A percentile compares a stretch with the other conserved stretches of the same genome.
These are phyloP conservation scores for Apiotrichum montevideense DNA, from an alignment of 1,284 basidiomycete species.

Conservation along the genomic window DNA sequence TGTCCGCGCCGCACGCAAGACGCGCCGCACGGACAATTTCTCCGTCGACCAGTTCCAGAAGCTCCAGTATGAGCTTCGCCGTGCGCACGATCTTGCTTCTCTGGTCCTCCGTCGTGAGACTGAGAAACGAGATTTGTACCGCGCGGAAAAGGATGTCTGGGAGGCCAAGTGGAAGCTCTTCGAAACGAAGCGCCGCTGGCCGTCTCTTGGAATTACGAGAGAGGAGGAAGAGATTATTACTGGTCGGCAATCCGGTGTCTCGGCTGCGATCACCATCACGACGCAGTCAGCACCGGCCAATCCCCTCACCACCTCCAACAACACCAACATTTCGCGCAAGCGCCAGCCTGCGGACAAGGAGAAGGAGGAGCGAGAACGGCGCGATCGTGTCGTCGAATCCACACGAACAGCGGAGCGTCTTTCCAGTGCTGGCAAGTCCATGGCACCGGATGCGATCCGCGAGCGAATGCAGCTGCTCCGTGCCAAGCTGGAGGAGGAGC, in stretches of 20 bases:
- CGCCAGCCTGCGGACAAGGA: constrained; percentile 34
- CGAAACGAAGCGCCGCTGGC: constrained; percentile 73
- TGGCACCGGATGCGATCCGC: constrained; percentile 38
- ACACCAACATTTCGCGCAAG: constrained; percentile 33
- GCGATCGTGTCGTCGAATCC: constrained; percentile 32
- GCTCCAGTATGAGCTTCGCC: constrained; percentile 67
- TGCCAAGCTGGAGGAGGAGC: constrained; percentile 61
- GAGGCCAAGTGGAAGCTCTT: constrained; percentile 67
- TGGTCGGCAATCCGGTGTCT: constrained; percentile 56
- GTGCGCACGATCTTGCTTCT: constrained; percentile 66
- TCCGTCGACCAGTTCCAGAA: constrained; percentile 81
- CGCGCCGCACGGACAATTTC: constrained; percentile 78
- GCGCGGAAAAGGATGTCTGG: constrained; percentile 65
- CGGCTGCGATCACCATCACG: constrained; percentile 46
- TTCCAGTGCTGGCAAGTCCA: constrained; percentile 27
- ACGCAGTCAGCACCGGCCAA: constrained; percentile 6
- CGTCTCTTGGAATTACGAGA: constrained; percentile 59
- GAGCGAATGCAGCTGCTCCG: constrained; percentile 61
- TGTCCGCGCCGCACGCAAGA: constrained; percentile 90
- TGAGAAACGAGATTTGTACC: constrained; percentile 61
- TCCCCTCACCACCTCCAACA: constrained; percentile 7
- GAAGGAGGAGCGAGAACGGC: constrained; percentile 38
- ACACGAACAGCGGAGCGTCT: constrained; percentile 21
- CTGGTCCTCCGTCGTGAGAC: constrained; percentile 65
- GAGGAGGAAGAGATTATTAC: constrained; percentile 67